phyloP scores from a whole-genome alignment of 2,329 filamentous ascomycete genomes.

The Tolypocladium album region DNA sequence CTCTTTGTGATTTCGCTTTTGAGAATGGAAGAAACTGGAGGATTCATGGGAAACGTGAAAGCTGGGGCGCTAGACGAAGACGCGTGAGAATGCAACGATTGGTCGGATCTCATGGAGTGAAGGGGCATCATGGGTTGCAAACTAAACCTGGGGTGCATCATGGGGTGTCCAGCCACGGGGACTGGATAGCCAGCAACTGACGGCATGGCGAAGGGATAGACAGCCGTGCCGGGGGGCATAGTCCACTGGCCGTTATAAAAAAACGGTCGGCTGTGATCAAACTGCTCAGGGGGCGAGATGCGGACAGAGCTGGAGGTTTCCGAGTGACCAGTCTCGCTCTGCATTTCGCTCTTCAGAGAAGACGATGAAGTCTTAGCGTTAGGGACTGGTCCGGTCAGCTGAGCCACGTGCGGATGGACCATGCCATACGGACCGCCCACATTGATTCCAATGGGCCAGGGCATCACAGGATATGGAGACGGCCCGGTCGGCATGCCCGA shows the following conservation, averaged over 20 bases:
- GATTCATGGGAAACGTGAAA: conserved; percentile 13
- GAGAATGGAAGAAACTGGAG: conserved; percentile 47
- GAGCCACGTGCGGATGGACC: conserved; percentile 12
- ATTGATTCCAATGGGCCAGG: conserved; percentile 28
- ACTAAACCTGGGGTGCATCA: conserved; percentile 9
- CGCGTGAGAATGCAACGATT: conserved; percentile 7
- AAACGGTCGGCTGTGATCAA: conserved; percentile 34
- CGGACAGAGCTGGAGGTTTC: conserved; percentile 20
- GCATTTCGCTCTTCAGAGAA: conserved; percentile 13
- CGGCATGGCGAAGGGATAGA: conserved; percentile 17
- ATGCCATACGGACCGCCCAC: conserved; percentile 17
- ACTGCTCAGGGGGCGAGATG: conserved; percentile 31
- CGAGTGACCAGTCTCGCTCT: conserved; percentile 17
- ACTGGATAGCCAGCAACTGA: conserved; percentile 15
- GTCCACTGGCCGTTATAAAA: conserved; percentile 33
- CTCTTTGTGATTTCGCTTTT: conserved; percentile 51
- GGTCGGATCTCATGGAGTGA: conserved; percentile 5
- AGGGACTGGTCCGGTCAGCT: conserved; percentile 7
- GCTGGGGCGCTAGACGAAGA: conserved; percentile 7
- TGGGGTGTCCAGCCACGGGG: conserved; percentile 12
- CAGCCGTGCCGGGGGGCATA: conserved; percentile 18
- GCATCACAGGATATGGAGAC: conserved; percentile 24
- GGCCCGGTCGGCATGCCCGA: conserved; percentile 18
- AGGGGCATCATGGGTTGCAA: conserved; percentile 13
- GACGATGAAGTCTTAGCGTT: conserved; percentile 11